Conservation (phyloP, 176 grass and related monocot genomes). For the Carex myosuroides region DNA sequence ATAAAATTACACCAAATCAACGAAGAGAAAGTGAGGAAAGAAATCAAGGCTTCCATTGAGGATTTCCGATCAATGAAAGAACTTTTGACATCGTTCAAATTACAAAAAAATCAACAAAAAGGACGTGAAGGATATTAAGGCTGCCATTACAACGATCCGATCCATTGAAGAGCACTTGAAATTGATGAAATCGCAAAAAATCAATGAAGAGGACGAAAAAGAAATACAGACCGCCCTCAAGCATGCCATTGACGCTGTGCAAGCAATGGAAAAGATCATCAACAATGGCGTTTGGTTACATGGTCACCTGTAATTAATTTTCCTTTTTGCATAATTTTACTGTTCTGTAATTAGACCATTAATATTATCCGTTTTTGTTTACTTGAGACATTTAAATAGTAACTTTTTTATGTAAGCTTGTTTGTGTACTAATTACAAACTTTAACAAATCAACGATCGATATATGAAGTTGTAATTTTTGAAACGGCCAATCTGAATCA, state of each 20-base stretch:
- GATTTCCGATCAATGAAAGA: background rate
- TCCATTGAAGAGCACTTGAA: background rate
- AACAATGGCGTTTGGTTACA: background rate
- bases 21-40: background rate
- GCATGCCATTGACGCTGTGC: background rate
- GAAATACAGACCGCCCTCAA: background rate
- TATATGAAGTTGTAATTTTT: too few relatives aligned
- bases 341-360: background rate
- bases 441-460: too few relatives aligned
- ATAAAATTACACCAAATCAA: background rate
- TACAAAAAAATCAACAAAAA: background rate
- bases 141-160: background rate
- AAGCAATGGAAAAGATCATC: background rate
- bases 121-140: background rate
- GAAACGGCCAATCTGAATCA: too few relatives aligned
- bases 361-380: too few relatives aligned
- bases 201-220: background rate
- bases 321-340: background rate
- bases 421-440: too few relatives aligned
- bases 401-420: too few relatives aligned
- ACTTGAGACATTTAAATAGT: too few relatives aligned
- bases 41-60: constrained; percentile 1
- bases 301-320: background rate
- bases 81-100: background rate
- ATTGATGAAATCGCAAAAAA: background rate